Conservation (phyloP, 345 rosid species). For the Sisymbrium altissimum region DNA sequence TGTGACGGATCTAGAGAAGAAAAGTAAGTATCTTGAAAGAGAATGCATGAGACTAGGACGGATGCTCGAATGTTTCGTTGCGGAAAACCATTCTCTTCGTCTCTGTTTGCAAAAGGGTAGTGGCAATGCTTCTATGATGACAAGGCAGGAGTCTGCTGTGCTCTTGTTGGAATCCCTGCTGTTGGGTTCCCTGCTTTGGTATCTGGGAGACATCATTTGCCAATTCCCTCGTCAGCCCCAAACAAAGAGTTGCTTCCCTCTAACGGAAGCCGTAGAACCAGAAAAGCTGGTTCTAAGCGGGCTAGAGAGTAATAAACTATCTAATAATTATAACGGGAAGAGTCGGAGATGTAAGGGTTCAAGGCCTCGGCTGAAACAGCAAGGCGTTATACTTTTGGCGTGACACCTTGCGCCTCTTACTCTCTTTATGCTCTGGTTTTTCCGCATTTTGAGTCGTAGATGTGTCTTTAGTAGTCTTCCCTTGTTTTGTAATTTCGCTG, state of each 20-base stretch:
- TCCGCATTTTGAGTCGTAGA: constrained; percentile 1
- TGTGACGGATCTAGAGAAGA: constrained; percentile 73
- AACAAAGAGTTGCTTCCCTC: constrained; percentile 33
- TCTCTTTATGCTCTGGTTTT: neutral
- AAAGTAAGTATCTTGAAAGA: constrained; percentile 73
- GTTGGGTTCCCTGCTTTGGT: constrained; percentile 99
- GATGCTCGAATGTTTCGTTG: constrained; percentile 62
- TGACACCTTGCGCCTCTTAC: neutral
- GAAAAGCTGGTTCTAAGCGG: constrained; percentile 51
- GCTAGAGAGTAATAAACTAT: constrained; percentile 41
- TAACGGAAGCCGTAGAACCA: constrained; percentile 38
- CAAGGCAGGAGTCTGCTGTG: constrained; percentile 99
- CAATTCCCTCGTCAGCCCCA: constrained; percentile 44
- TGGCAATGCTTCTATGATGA: constrained; percentile 52
- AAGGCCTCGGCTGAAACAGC: constrained; percentile 56
- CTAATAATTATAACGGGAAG: neutral
- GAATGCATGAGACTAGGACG: constrained; percentile 80
- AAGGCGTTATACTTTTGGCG: neutral
- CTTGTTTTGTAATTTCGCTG: neutral
- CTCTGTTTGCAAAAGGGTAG: constrained; percentile 48
- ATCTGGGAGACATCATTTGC: constrained; percentile 75
- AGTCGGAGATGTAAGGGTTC: constrained; percentile 70
- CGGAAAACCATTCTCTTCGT: constrained; percentile 81
- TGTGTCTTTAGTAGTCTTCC: constrained; percentile 1
- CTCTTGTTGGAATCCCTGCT: constrained; percentile 99